Percentiles rank a stretch among this genome's conserved stretches.
These are phyloP conservation scores for Aurifilum marmelostoma DNA, from an alignment of 2,329 filamentous ascomycete genomes.

Conservation along the genomic window DNA sequence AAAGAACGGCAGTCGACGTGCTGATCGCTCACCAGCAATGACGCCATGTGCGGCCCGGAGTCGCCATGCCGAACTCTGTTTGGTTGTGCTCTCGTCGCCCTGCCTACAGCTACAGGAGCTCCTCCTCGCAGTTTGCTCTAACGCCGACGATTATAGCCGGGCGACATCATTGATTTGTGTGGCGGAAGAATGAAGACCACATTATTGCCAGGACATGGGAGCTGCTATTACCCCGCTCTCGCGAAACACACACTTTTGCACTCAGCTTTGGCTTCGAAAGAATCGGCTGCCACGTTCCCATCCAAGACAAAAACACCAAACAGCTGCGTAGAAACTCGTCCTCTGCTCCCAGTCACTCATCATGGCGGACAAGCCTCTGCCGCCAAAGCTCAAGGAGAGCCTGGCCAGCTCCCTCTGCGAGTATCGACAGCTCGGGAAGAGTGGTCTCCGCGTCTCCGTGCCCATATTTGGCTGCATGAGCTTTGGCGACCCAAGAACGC, in stretches of 20 bases:
- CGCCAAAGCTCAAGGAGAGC: slow-evolving; percentile 24
- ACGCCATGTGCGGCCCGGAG: background rate
- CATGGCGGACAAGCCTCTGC: slow-evolving; percentile 11
- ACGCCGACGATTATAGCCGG: background rate
- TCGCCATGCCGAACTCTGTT: background rate
- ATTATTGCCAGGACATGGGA: no score
- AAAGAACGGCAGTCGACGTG: background rate
- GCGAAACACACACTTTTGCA: background rate
- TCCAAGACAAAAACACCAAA: background rate
- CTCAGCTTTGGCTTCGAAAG: background rate
- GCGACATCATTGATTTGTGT: background rate
- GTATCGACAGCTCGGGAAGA: slow-evolving; percentile 58
- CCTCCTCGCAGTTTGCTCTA: background rate
- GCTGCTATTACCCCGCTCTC: background rate
- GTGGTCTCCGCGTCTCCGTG: slow-evolving; percentile 64
- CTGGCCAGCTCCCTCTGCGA: slow-evolving; percentile 43
- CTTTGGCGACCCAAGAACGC: slow-evolving; percentile 56
- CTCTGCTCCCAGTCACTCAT: background rate
- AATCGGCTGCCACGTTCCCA: background rate
- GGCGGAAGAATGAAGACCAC: background rate
- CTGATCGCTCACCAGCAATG: background rate
- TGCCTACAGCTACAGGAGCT: no score
- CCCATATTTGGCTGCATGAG: slow-evolving; percentile 69
- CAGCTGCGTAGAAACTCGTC: no score
- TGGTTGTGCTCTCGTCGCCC: background rate